phyloP scores from a whole-genome alignment of 805 yeast species.

The Blastobotrys mokoenaii region DNA sequence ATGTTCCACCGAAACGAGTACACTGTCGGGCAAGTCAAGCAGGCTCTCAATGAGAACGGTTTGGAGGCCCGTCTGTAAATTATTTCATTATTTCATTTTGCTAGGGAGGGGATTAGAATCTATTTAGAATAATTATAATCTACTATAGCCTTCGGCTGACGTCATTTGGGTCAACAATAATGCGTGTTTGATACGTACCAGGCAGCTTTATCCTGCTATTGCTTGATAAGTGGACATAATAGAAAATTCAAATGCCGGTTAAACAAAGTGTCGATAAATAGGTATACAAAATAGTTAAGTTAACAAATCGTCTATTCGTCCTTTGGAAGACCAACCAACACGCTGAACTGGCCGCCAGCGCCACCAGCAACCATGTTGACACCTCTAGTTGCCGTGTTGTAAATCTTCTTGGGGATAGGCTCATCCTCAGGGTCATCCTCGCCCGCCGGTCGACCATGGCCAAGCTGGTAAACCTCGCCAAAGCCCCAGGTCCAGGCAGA shows the following conservation, averaged over 20 bases:
- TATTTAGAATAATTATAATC: too few species aligned
- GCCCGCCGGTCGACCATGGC: slow-evolving; percentile 71
- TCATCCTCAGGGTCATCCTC: slow-evolving; percentile 88
- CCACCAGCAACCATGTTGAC: slow-evolving; percentile 65
- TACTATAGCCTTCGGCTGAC: too few species aligned
- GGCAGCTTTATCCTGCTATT: too few species aligned
- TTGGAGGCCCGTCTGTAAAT: slow-evolving; percentile 31
- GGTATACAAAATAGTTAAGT: background rate
- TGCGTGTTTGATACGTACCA: too few species aligned
- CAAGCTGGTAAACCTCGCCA: slow-evolving; percentile 94
- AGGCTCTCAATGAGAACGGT: slow-evolving; percentile 48
- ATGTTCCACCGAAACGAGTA: slow-evolving; percentile 95
- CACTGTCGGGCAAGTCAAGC: slow-evolving; percentile 76
- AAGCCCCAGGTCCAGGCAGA: slow-evolving; percentile 94
- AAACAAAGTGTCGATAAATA: too few species aligned
- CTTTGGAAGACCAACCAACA: slow-evolving; percentile 61
- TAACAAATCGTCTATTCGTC: slow-evolving; percentile 1
- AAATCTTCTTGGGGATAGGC: slow-evolving; percentile 78
- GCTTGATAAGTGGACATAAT: too few species aligned
- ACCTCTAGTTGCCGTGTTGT: slow-evolving; percentile 85
- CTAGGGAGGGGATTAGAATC: too few species aligned
- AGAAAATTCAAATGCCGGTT: too few species aligned
- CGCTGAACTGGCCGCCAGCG: slow-evolving; percentile 96
- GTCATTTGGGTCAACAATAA: too few species aligned
- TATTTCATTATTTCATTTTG: too few species aligned